Evolutionary conservation across 139 green algal species (phyloP), one percentile per base, ranked within the genome.

Genomic region (Volvox reticuliferus): DNA sequence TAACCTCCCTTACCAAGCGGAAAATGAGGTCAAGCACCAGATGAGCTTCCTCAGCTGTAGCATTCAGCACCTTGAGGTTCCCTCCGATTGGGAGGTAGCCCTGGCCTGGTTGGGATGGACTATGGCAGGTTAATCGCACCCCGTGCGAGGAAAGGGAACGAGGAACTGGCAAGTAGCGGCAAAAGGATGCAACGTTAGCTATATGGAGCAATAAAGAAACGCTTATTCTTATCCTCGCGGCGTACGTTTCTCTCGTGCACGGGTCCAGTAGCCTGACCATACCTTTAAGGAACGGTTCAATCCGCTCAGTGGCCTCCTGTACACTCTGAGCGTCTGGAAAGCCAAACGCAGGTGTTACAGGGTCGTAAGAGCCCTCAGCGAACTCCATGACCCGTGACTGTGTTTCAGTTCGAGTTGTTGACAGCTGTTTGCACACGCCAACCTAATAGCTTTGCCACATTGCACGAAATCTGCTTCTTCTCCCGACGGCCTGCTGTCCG

Each of bases 201-300:
- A 55, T 55, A 55, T 55, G 44, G 44, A 55, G 9, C 44, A 55
- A 55, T 14, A 14, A 55, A 55, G 44, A 55, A 55, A 55, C 5
- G 44, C 44, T 9, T 9, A 14, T 55, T 55, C 5, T 55, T 55
- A 5, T 55, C 44, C 44, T 5, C 9, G 44, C 44, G 44, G 9
- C 44, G 9, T 55, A 55, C 5, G 5, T 55, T 55, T 9, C 44
- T 55, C 44, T 55, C 5, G 9, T 55, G 44, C 44, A 55, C 44
- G 9, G 44, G 44, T 55, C 44, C 5, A 55, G 44, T 9, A 55
- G 5, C 44, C 24, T 73, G 75, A 55, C 6, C 26, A 30, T 62
- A 86, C 80, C 80, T 86, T 86, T 86, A n/a, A 86, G 61, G 55
- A 75, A 86, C 2, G 80, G 33, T 32, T 86, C 80, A n/a, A 86